These are phyloP conservation scores for Vitis vinifera DNA, from an alignment of 164 flowering plant species.

Conservation along the genomic window ASM3070453v1 NC_081805.1:7468501-7469000, in stretches of 20 bases:
- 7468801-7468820: constrained; percentile 78
- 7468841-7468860: constrained; percentile 76
- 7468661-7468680: constrained; percentile 65
- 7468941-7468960: no score
- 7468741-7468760: background rate
- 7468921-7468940: no score
- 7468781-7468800: background rate
- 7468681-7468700: constrained; percentile 78
- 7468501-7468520: constrained; percentile 50
- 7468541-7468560: constrained; percentile 35
- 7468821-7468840: constrained; percentile 62
- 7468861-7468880: constrained; percentile 34
- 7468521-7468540: constrained; percentile 35
- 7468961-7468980: no score
- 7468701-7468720: constrained; percentile 41
- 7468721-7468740: no score
- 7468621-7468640: constrained; percentile 38
- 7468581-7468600: constrained; percentile 30
- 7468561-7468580: constrained; percentile 45
- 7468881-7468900: no score
- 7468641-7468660: constrained; percentile 60
- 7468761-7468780: background rate
- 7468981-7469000: no score
- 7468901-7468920: no score
- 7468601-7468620: constrained; percentile 37